Percentiles rank a stretch among this genome's conserved stretches.
Conservation (phyloP, 2,329 filamentous ascomycete genomes). For the Botrytis galanthina region DNA sequence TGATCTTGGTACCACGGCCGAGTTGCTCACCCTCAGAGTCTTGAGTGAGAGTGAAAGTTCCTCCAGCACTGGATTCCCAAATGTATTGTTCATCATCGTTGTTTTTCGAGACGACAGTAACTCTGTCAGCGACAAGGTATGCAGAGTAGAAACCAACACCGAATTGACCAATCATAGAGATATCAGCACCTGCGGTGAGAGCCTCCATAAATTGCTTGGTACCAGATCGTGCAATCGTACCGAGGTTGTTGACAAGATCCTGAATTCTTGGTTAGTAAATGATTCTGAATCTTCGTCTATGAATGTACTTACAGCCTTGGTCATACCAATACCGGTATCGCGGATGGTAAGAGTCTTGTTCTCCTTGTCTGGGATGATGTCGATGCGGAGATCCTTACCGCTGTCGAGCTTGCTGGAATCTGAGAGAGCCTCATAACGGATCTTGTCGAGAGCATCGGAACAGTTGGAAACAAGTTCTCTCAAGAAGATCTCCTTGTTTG, state of each 20-base stretch:
- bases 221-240: conserved; percentile 97
- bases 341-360: conserved; percentile 96
- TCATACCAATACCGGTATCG: conserved; percentile 99
- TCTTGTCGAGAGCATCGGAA: conserved; percentile 99
- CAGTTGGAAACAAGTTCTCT: conserved; percentile 98
- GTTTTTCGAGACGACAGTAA: conserved; percentile 96
- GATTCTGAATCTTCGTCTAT: conserved; percentile 12
- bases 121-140: conserved; percentile 97
- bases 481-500: conserved; percentile 99
- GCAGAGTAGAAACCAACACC: conserved; percentile 99
- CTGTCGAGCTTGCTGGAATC: conserved; percentile 96
- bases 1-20: conserved; percentile 94
- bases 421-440: conserved; percentile 96
- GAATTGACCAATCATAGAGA: conserved; percentile 99
- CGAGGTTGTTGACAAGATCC: conserved; percentile 99
- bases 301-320: conserved; percentile 82
- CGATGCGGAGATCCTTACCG: conserved; percentile 96
- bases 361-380: conserved; percentile 97
- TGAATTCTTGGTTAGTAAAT: conserved; percentile 46
- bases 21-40: conserved; percentile 90
- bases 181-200: conserved; percentile 94
- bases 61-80: conserved; percentile 97
- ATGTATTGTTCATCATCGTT: conserved; percentile 99
- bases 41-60: conserved; percentile 89
- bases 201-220: conserved; percentile 99